Conservation (phyloP, 2,329 filamentous ascomycete genomes). For the Pseudogymnoascus destructans region DNA sequence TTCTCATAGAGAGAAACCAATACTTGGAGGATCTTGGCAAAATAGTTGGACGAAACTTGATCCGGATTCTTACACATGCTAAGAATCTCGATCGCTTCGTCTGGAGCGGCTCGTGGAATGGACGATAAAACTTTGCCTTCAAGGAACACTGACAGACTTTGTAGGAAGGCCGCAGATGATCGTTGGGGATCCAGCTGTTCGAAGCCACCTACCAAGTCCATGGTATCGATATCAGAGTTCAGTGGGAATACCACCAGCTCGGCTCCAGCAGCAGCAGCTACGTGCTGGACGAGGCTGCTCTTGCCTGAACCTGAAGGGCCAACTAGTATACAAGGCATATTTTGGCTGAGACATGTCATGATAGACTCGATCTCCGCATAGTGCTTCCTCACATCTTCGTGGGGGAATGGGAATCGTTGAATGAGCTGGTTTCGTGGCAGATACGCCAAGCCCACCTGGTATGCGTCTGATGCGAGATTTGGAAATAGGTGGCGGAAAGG, state of each 20-base stretch:
- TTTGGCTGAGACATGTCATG: conserved; percentile 73
- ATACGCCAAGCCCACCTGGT: conserved; percentile 70
- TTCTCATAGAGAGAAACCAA: conserved; percentile 23
- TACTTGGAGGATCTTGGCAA: conserved; percentile 23
- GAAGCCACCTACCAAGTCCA: conserved; percentile 93
- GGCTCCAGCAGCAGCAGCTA: conserved; percentile 68
- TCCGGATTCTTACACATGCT: conserved; percentile 32
- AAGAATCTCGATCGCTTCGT: conserved; percentile 37
- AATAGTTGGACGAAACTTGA: conserved; percentile 15
- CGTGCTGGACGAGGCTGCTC: conserved; percentile 62
- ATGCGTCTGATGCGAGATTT: conserved; percentile 48
- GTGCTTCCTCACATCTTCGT: conserved; percentile 38
- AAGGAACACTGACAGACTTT: conserved; percentile 39
- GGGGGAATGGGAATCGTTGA: conserved; percentile 39
- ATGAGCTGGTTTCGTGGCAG: conserved; percentile 45
- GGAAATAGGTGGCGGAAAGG: conserved; percentile 53
- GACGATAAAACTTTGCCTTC: conserved; percentile 37
- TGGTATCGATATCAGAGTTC: conserved; percentile 91
- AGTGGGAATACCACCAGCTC: conserved; percentile 71
- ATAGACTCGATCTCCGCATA: conserved; percentile 71
- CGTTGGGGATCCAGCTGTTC: conserved; percentile 81
- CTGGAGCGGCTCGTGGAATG: conserved; percentile 35
- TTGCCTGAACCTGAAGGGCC: conserved; percentile 81
- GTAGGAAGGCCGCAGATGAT: conserved; percentile 49
- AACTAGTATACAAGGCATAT: conserved; percentile 79